Evolutionary conservation across 2,329 filamentous ascomycete species (phyloP).

Genomic region (Paraphoma chrysanthemicola): DNA sequence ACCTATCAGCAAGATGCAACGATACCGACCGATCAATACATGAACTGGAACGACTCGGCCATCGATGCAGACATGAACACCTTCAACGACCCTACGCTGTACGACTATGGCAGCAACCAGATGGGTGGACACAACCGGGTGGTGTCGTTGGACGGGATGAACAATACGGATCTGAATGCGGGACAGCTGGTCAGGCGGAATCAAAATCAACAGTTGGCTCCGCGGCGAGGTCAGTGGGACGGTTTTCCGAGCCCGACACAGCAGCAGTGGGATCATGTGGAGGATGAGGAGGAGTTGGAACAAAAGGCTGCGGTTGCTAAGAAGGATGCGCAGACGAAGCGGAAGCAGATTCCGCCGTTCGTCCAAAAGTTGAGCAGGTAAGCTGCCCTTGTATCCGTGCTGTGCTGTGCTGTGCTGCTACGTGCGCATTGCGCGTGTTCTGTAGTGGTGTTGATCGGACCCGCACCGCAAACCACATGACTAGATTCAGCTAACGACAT

Average conservation of each 20-base stretch:
- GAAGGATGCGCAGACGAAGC: slow-evolving; percentile 84
- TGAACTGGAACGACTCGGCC: slow-evolving; percentile 43
- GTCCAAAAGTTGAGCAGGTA: slow-evolving; percentile 98
- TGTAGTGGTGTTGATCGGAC: no score
- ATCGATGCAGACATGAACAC: slow-evolving; percentile 31
- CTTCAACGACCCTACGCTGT: slow-evolving; percentile 47
- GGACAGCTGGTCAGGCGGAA: slow-evolving; percentile 56
- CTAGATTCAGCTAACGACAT: slow-evolving; percentile 18
- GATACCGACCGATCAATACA: slow-evolving; percentile 44
- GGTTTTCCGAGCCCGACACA: slow-evolving; percentile 51
- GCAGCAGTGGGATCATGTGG: slow-evolving; percentile 59
- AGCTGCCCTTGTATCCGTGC: slow-evolving; percentile 34
- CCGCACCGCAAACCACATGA: no score
- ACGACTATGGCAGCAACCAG: slow-evolving; percentile 36
- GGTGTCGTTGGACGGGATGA: slow-evolving; percentile 41
- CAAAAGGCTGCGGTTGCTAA: slow-evolving; percentile 81
- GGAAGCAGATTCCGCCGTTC: slow-evolving; percentile 96
- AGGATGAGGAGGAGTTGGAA: slow-evolving; percentile 78
- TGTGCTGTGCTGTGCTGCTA: not conserved
- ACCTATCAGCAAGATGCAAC: slow-evolving; percentile 56
- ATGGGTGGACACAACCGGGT: slow-evolving; percentile 36
- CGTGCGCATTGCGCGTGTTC: no score
- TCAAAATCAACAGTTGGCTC: slow-evolving; percentile 55
- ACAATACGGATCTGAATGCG: slow-evolving; percentile 34
- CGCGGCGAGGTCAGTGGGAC: slow-evolving; percentile 50